phyloP scores from a whole-genome alignment of 768 basidiomycete genomes.

The Ephemerocybe angulata region DNA sequence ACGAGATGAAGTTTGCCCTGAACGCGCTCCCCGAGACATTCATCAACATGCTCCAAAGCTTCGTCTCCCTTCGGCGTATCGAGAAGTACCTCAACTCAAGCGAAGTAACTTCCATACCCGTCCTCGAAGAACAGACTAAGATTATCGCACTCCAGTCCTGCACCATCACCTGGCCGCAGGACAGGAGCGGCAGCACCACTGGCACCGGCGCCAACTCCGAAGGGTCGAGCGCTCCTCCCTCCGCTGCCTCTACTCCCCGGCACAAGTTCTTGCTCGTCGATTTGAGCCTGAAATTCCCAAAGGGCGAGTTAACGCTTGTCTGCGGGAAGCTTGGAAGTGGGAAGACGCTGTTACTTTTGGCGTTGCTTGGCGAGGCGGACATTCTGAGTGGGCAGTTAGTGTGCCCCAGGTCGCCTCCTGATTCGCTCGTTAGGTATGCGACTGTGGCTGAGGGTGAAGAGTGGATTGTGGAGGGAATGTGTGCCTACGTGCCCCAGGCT shows the following conservation, averaged over 20 bases:
- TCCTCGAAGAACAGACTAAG: slow-evolving; percentile 52
- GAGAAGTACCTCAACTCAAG: slow-evolving; percentile 80
- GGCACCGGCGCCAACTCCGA: too few relatives aligned
- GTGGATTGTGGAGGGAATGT: slow-evolving; percentile 76
- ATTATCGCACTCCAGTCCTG: slow-evolving; percentile 77
- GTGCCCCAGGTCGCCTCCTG: slow-evolving; percentile 82
- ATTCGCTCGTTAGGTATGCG: slow-evolving; percentile 63
- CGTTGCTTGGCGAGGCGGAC: slow-evolving; percentile 86
- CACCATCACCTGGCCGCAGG: slow-evolving; percentile 88
- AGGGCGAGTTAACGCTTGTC: slow-evolving; percentile 74
- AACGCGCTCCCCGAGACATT: slow-evolving; percentile 88
- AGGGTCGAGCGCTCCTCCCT: slow-evolving; percentile 43
- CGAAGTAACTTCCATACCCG: slow-evolving; percentile 65
- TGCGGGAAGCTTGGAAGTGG: slow-evolving; percentile 90
- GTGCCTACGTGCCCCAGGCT: slow-evolving; percentile 80
- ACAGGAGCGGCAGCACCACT: slow-evolving; percentile 49
- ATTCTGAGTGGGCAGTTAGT: slow-evolving; percentile 74
- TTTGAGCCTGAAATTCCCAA: slow-evolving; percentile 72
- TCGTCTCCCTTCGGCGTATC: slow-evolving; percentile 85
- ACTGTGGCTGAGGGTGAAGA: slow-evolving; percentile 44
- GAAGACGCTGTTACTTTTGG: slow-evolving; percentile 80
- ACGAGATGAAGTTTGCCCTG: slow-evolving; percentile 83
- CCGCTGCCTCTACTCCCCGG: slow-evolving; percentile 66
- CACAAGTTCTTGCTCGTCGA: slow-evolving; percentile 81
- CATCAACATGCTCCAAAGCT: slow-evolving; percentile 82